These are phyloP conservation scores for Dionaea muscipula DNA, from an alignment of 179 eudicot species.

Conservation along the genomic window DNA sequence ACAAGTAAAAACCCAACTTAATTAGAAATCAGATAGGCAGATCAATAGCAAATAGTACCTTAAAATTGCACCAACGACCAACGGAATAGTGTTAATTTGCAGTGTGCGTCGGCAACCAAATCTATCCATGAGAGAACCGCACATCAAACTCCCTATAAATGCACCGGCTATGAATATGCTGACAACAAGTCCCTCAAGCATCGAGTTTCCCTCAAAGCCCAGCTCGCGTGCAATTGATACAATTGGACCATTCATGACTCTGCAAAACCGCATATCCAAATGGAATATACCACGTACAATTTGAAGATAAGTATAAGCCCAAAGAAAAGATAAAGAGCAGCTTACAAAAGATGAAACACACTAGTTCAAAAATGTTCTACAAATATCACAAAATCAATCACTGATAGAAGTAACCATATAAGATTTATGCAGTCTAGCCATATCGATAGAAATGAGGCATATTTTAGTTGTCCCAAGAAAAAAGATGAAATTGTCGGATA, in stretches of 20 bases:
- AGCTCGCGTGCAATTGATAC: slow-evolving; percentile 59
- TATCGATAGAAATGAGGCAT: too few relatives aligned
- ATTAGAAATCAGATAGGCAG: neutral
- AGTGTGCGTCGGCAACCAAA: slow-evolving; percentile 67
- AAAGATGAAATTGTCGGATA: too few relatives aligned
- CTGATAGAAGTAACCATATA: too few relatives aligned
- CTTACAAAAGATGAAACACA: too few relatives aligned
- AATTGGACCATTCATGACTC: slow-evolving; percentile 78
- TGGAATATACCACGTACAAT: neutral
- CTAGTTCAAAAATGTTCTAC: too few relatives aligned
- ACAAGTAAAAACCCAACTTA: too few relatives aligned
- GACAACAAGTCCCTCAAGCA: slow-evolving; percentile 79
- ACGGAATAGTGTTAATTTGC: slow-evolving; percentile 60
- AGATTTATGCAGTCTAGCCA: too few relatives aligned
- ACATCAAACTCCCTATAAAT: slow-evolving; percentile 53
- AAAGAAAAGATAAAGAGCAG: too few relatives aligned
- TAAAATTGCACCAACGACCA: slow-evolving; percentile 58
- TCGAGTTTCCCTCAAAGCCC: slow-evolving; percentile 69
- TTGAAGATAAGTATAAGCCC: too few relatives aligned
- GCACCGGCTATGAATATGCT: slow-evolving; percentile 82
- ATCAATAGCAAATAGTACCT: slow-evolving; percentile 30
- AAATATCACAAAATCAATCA: too few relatives aligned
- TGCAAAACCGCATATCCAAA: slow-evolving; percentile 6
- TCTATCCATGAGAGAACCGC: slow-evolving; percentile 47
- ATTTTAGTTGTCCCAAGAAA: too few relatives aligned